Base-by-base conservation (phyloP, 345 rosid species). In the Eucalyptus erythrocorys region DNA sequence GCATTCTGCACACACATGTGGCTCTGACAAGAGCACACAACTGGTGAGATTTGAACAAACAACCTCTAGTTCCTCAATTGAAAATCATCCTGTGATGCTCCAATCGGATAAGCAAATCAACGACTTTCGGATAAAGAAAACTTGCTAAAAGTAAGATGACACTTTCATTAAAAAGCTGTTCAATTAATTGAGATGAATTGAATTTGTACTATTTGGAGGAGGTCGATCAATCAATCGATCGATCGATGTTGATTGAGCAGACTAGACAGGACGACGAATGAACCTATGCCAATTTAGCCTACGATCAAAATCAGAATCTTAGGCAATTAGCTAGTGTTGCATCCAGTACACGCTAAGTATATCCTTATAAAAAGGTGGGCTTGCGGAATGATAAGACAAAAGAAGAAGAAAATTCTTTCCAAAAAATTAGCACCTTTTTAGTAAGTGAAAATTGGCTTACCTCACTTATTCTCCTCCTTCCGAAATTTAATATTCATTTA, bases 1-100 rank as follows among this genome's bases (percentile, higher is more conserved):
- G 61, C 1, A 22, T 55, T 55, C 30, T 0, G 0, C 0, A 55
- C 0, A 4, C 3, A 3, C 61, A 2, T 24, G 30, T 22, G 61
- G 61, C 61, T 55, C 3, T 22, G 6, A 55, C 0, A 12, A 22
- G 27, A 22, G 13, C 30, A 55, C 0, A 8, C 61, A 9, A 12
- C 3, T 0, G 30, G 30, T 55, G 61, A 24, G 13, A 55, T 22
- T 55, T 55, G 13, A 55, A 22, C 12, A 55, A 55, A 19, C 0
- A 55, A 22, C 61, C 27, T 55, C 27, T 55, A 22, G 0, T 22
- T 55, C 61, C 27, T 55, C 27, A 55, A 9, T 27, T 55, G 61
- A 22, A 55, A 55, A 55, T 55, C 61, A 55, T 55, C 61, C 12
- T 0, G 1, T 55, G 61, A 0, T 55, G 61, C 0, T 55, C 12